Evolutionary conservation across 140 eudicot species (phyloP).

Genomic region (Erigeron philadelphicus): DNA sequence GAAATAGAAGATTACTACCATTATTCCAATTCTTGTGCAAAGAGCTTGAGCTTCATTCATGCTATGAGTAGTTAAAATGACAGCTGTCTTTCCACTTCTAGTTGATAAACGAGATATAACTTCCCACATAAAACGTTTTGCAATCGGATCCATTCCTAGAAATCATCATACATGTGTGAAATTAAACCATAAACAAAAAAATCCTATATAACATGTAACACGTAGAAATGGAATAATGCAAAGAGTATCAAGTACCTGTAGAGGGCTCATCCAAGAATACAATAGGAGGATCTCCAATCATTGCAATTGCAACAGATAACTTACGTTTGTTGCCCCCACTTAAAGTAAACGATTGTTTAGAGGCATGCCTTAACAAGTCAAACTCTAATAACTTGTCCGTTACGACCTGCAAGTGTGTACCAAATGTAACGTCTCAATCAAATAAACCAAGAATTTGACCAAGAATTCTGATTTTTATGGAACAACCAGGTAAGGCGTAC

Average conservation of each 20-base stretch:
- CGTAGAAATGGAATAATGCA: neutral
- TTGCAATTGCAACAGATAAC: slow-evolving; percentile 95
- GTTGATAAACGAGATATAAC: slow-evolving; percentile 92
- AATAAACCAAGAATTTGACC: slow-evolving; percentile 9
- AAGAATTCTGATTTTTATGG: neutral
- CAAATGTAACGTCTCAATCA: neutral
- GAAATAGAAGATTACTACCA: slow-evolving; percentile 43
- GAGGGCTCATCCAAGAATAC: slow-evolving; percentile 96
- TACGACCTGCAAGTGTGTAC: slow-evolving; percentile 57
- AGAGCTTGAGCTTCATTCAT: slow-evolving; percentile 99
- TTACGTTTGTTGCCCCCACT: slow-evolving; percentile 98
- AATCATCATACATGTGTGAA: slow-evolving; percentile 18
- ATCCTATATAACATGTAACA: neutral
- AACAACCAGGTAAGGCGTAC: slow-evolving; percentile 35
- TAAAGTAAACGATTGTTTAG: slow-evolving; percentile 77
- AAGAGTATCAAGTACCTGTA: slow-evolving; percentile 46
- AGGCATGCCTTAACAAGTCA: slow-evolving; percentile 81
- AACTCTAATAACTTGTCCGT: slow-evolving; percentile 77
- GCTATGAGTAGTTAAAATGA: slow-evolving; percentile 92
- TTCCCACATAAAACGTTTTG: slow-evolving; percentile 99
- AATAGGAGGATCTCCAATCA: slow-evolving; percentile 96
- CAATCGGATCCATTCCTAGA: slow-evolving; percentile 97
- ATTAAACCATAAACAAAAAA: slow-evolving; percentile 10
- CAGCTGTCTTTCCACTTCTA: slow-evolving; percentile 94
- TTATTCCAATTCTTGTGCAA: slow-evolving; percentile 91